Base-by-base conservation (phyloP, 352 stramenopile species). In the Thalassiosira livingstoniorum region DNA sequence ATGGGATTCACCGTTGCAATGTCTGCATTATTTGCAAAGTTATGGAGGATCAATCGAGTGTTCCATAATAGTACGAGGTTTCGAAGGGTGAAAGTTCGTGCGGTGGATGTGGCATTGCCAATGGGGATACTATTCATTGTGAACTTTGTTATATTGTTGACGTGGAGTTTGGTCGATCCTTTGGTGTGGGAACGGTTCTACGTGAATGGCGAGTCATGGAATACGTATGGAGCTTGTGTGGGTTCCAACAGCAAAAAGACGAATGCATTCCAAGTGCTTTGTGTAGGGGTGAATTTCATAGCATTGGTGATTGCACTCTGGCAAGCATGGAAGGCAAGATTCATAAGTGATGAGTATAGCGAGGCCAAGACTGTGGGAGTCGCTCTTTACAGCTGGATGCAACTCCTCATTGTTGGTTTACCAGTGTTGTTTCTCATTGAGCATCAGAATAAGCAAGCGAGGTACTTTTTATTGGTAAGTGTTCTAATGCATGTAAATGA, bases 1-100 rank as follows among this genome's bases (percentile, higher is more conserved):
- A 74, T 78, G n/a, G 82, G 82, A 32, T 89, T 89, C 53, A 77
- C 69, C 4, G 60, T 80, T 0, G 66, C 47, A n/a, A 87, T 85
- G 58, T 76, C 68, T 0, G 78, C 78, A 2, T 47, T 89, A 3
- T 85, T 87, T 32, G 67, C n/a, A 15, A 89, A 89, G 51, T 78
- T 67, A 27, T 87, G 74, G 78, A 54, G 82, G 25, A 51, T 89
- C 18, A 86, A 89, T 65, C 60, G 29, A n/a, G 35, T 87, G 4
- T 76, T 78, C 53, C 47, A 57, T 37, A 25, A 54, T 31, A 37
- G 34, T 15, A 29, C 35, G 2, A 13, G 37, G 18, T 32, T 51
- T 0, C 34, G 35, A 60, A 43, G 45, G 32, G 64, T 62, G 3
- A 62, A 1, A n/a, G 37, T 72, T 13, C 60, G 43, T 18, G 43